A percentile compares a stretch with the other conserved stretches of the same genome.
phyloP scores from a whole-genome alignment of 1,139 yeast species.

The Barnettozyma hawaiiensis region DNA sequence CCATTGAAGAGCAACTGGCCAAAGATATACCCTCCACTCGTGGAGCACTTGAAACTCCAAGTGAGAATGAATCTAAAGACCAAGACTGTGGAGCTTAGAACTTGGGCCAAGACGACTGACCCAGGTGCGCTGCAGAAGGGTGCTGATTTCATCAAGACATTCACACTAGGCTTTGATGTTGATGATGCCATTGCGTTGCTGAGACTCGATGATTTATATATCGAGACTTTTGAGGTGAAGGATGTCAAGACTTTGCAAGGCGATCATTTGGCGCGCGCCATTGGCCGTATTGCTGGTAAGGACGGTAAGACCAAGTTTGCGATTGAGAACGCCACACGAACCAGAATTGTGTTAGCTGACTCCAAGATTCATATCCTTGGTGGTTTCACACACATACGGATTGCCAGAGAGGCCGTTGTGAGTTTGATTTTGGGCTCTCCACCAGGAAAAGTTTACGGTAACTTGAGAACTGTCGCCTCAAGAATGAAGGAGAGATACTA shows the following conservation, averaged over 20 bases:
- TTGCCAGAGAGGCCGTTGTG: conserved; percentile 96
- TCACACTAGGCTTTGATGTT: conserved; percentile 90
- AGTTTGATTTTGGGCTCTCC: conserved; percentile 95
- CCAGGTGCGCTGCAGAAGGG: conserved; percentile 96
- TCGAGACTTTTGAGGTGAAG: conserved; percentile 93
- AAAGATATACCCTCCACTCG: conserved; percentile 91
- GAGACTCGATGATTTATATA: conserved; percentile 90
- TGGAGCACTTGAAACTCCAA: conserved; percentile 88
- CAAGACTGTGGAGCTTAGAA: conserved; percentile 80
- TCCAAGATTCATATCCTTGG: conserved; percentile 94
- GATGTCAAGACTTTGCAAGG: conserved; percentile 95
- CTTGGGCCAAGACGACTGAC: conserved; percentile 78
- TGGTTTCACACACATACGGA: conserved; percentile 92
- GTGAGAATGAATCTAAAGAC: conserved; percentile 91
- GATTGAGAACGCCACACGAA: conserved; percentile 95
- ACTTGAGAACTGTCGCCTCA: conserved; percentile 92
- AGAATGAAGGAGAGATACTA: conserved; percentile 94
- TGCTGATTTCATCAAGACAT: conserved; percentile 92
- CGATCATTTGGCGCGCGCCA: conserved; percentile 95
- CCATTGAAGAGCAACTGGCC: conserved; percentile 89
- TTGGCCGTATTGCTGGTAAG: conserved; percentile 99
- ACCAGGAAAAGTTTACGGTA: conserved; percentile 97
- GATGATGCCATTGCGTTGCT: conserved; percentile 95
- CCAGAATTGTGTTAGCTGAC: conserved; percentile 96
- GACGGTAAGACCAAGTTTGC: conserved; percentile 99